Conservation (phyloP, 2,329 filamentous ascomycete genomes). For the Acarospora socialis region DNA sequence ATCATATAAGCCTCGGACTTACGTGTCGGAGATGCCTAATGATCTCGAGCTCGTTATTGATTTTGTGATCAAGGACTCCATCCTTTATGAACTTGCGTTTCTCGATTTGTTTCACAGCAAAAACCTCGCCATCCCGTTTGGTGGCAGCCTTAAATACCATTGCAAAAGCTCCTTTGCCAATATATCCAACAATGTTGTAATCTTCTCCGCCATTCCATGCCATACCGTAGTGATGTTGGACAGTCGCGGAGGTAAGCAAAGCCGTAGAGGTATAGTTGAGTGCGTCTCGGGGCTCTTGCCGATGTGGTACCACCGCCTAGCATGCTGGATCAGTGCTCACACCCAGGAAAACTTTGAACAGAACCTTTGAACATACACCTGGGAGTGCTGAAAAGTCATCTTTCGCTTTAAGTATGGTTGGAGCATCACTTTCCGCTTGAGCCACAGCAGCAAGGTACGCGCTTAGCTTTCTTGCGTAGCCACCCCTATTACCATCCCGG, state of each 20-base stretch:
- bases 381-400: neutral
- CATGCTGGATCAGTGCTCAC: no score
- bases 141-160: constrained; percentile 82
- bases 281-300: constrained; percentile 16
- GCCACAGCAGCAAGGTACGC: constrained; percentile 41
- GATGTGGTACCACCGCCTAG: no score
- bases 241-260: constrained; percentile 21
- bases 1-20: constrained; percentile 24
- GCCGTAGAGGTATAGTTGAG: constrained; percentile 19
- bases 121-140: constrained; percentile 68
- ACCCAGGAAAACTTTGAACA: no score
- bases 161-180: constrained; percentile 91
- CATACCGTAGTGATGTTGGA: constrained; percentile 46
- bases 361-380: neutral
- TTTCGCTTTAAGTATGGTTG: constrained; percentile 1
- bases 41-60: constrained; percentile 94
- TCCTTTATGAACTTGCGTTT: constrained; percentile 91
- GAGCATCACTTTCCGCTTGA: constrained; percentile 14
- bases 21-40: constrained; percentile 79
- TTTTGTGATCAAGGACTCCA: constrained; percentile 73
- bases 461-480: constrained; percentile 53
- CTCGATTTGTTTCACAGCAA: constrained; percentile 87
- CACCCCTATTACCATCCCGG: constrained; percentile 38
- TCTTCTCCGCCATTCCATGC: constrained; percentile 64
- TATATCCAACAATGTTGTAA: constrained; percentile 68